Percentiles rank a stretch among this genome's conserved stretches.
phyloP scores from a whole-genome alignment of 139 green algal genomes.

The Closterium sp. region DNA sequence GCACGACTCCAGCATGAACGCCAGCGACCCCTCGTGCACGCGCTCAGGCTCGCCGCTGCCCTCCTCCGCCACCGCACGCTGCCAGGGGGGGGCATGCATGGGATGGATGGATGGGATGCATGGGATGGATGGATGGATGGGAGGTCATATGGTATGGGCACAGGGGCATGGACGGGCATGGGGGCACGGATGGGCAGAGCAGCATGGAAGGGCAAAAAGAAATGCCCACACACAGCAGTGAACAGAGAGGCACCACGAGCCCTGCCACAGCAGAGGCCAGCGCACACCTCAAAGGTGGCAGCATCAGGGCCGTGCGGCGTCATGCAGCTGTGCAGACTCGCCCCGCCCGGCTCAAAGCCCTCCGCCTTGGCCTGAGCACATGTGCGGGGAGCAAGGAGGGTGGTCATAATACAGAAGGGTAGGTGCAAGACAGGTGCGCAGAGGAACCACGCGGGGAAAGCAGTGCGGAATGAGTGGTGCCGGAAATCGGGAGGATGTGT shows the following conservation, averaged over 20 bases:
- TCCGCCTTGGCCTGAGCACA: slow-evolving; percentile 44
- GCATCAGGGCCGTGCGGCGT: slow-evolving; percentile 88
- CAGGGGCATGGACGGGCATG: too few species aligned
- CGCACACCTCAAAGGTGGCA: slow-evolving; percentile 67
- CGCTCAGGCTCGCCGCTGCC: slow-evolving; percentile 58
- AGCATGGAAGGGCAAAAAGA: background rate
- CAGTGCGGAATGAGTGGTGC: too few species aligned
- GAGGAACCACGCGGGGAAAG: too few species aligned
- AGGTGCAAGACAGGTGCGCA: too few species aligned
- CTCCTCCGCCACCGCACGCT: slow-evolving; percentile 40
- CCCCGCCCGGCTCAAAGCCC: slow-evolving; percentile 60
- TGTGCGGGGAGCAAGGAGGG: background rate
- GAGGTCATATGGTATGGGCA: background rate
- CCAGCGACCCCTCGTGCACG: slow-evolving; percentile 66
- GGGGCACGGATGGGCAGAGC: background rate
- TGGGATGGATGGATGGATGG: background rate
- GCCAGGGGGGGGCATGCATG: background rate
- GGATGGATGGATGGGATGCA: too few species aligned
- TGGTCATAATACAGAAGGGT: background rate
- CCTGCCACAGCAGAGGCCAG: background rate
- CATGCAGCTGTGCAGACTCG: slow-evolving; percentile 82
- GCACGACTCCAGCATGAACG: slow-evolving; percentile 89
- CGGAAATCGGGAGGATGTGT: too few species aligned
- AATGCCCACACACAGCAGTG: background rate
- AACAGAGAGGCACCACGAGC: too few species aligned